phyloP scores from a whole-genome alignment of 2,329 filamentous ascomycete species.

The Dactylellina parvicollis region DNA sequence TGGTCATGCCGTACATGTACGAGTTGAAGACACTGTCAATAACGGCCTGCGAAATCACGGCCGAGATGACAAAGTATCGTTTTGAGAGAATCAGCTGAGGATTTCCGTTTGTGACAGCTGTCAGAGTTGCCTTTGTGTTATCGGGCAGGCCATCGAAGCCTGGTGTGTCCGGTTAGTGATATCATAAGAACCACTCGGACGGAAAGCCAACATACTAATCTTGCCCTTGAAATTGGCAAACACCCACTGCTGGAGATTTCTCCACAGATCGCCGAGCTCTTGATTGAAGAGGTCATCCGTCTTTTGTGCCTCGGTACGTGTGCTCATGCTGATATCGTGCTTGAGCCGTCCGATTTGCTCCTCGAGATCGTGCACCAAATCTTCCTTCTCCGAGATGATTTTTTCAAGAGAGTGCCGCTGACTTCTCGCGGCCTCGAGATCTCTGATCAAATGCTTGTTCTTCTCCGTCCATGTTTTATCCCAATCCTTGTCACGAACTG shows the following conservation, averaged over 20 bases:
- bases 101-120: slow-evolving; percentile 43
- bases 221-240: slow-evolving; percentile 52
- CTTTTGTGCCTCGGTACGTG: slow-evolving; percentile 49
- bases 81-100: slow-evolving; percentile 39
- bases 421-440: slow-evolving; percentile 47
- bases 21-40: slow-evolving; percentile 43
- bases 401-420: slow-evolving; percentile 52
- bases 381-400: slow-evolving; percentile 51
- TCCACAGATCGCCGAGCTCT: slow-evolving; percentile 49
- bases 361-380: slow-evolving; percentile 43
- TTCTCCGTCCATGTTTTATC: slow-evolving; percentile 54
- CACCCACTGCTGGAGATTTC: slow-evolving; percentile 49
- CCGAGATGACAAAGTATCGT: slow-evolving; percentile 34
- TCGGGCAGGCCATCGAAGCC: slow-evolving; percentile 47
- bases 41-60: slow-evolving; percentile 30
- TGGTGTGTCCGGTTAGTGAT: slow-evolving; percentile 2
- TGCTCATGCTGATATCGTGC: slow-evolving; percentile 53
- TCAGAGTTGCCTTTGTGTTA: slow-evolving; percentile 17
- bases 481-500: slow-evolving; percentile 52
- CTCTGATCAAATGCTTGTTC: slow-evolving; percentile 51
- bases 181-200: background rate
- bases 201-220: slow-evolving; percentile 32
- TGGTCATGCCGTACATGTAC: slow-evolving; percentile 51
- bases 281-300: slow-evolving; percentile 52
- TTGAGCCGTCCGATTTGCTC: slow-evolving; percentile 50